Base-by-base conservation (phyloP, 257 asterid species). In the Plectranthus barbatus region DNA sequence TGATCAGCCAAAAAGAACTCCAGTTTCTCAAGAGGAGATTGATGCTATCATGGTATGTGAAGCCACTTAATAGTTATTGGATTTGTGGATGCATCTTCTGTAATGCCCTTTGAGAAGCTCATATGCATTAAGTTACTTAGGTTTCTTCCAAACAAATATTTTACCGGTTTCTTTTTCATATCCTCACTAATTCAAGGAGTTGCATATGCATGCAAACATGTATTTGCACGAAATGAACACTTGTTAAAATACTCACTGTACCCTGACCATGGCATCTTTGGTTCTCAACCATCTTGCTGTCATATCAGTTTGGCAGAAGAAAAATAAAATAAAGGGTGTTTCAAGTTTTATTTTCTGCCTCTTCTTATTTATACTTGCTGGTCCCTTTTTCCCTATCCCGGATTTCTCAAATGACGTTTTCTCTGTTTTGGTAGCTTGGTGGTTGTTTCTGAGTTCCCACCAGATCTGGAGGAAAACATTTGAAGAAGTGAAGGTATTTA, bases 1-100 rank as follows among this genome's bases (percentile, higher is more conserved):
- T 45, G 97, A 89, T 70, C 99, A 89, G 77, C 97, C 97, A 44
- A 89, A 85, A 80, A 71, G 99, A 77, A 80, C 95, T 51, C 96
- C 94, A 0, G 83, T 92, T 40, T 58, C 99, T 72, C 81, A 72
- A 67, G 96, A 89, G 62, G 99, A 92, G 86, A 92, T 92, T 29
- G 99, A 92, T 13, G 76, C 88, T 50, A 53, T 92, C 72, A 62
- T 89, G 99, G 99, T 92, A 85, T 10, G 82, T 68, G 52, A 24
- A 40, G 58, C 58, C 14, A 61, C 33, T 39, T 51, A 52, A 9
- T 46, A 31, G 10, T 44, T 50, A 56, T 54, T 6, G 31, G 21
- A 41, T 62, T 6, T 40, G 6, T 63, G 41, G 61, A 15, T 12
- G 51, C 20, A 36, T 48, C 0, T 31, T 24, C 1, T 41, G 41